Percentiles rank a stretch among this genome's conserved stretches.
phyloP scores from a whole-genome alignment of 2,329 filamentous ascomycete species.

The Penicillium sp. region DNA sequence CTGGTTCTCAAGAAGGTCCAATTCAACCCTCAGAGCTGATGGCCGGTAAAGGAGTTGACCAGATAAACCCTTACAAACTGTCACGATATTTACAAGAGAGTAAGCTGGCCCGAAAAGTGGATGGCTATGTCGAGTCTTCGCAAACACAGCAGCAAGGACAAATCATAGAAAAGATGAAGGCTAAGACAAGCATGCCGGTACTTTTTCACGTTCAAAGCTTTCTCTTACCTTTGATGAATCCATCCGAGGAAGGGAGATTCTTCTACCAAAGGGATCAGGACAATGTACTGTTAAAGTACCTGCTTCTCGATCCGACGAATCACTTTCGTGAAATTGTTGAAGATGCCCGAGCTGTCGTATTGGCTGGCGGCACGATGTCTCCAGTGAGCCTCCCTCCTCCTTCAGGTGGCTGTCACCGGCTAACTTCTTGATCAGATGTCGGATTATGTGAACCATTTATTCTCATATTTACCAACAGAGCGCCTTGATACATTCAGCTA shows the following conservation, averaged over 20 bases:
- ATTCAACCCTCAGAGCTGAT: constrained; percentile 72
- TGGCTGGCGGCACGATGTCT: constrained; percentile 97
- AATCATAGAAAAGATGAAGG: constrained; percentile 13
- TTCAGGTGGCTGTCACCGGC: background rate
- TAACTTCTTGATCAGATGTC: constrained; percentile 57
- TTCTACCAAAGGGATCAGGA: constrained; percentile 53
- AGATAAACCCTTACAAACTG: constrained; percentile 90
- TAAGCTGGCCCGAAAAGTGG: constrained; percentile 89
- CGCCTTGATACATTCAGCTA: constrained; percentile 82
- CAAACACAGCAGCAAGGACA: constrained; percentile 49
- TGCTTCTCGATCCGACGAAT: constrained; percentile 85
- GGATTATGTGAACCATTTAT: constrained; percentile 83
- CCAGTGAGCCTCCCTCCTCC: constrained; percentile 52
- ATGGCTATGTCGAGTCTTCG: constrained; percentile 72
- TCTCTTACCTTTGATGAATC: constrained; percentile 79
- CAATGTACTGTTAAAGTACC: constrained; percentile 69
- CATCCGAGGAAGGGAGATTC: constrained; percentile 65
- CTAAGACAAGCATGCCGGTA: constrained; percentile 47
- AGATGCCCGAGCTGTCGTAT: constrained; percentile 78
- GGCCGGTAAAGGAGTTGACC: constrained; percentile 81
- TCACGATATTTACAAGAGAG: constrained; percentile 86
- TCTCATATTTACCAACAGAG: constrained; percentile 65
- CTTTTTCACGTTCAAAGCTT: constrained; percentile 67
- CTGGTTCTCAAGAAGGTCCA: constrained; percentile 59
- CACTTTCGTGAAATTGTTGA: constrained; percentile 87